phyloP scores from a whole-genome alignment of 257 asterid species.

The Euphrasia confusa region DNA sequence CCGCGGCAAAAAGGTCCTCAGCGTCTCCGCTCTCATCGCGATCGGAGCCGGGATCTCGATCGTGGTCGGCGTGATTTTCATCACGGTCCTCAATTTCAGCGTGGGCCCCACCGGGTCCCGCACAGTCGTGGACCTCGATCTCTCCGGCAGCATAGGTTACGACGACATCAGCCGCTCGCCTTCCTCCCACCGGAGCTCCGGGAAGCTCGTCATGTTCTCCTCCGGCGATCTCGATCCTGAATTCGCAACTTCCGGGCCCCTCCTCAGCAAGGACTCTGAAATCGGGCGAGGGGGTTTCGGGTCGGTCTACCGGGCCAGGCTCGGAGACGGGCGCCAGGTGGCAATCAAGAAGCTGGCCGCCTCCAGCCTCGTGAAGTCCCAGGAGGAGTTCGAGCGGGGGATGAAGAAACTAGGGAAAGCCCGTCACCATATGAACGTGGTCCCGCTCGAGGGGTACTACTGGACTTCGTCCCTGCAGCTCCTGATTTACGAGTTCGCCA shows the following conservation, averaged over 20 bases:
- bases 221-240: slow-evolving; percentile 55
- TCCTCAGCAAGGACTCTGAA: slow-evolving; percentile 83
- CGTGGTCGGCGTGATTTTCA: slow-evolving; percentile 74
- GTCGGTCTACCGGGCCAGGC: slow-evolving; percentile 68
- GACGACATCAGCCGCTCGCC: slow-evolving; percentile 56
- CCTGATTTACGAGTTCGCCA: slow-evolving; percentile 66
- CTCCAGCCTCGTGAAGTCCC: slow-evolving; percentile 75
- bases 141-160: slow-evolving; percentile 68
- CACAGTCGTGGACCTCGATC: slow-evolving; percentile 50
- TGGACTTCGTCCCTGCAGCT: slow-evolving; percentile 90
- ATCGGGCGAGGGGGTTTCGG: slow-evolving; percentile 96
- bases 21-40: slow-evolving; percentile 81
- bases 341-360: slow-evolving; percentile 87
- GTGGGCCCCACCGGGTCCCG: slow-evolving; percentile 48
- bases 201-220: slow-evolving; percentile 86
- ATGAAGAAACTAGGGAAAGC: slow-evolving; percentile 61
- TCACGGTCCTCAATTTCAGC: slow-evolving; percentile 73
- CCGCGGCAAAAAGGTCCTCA: slow-evolving; percentile 71
- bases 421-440: slow-evolving; percentile 61
- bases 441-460: slow-evolving; percentile 76
- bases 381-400: slow-evolving; percentile 77
- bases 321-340: slow-evolving; percentile 66
- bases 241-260: slow-evolving; percentile 56
- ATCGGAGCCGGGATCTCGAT: slow-evolving; percentile 86
- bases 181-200: slow-evolving; percentile 59